Percentiles rank a stretch among this genome's conserved stretches.
These are phyloP conservation scores for Madurella fahalii DNA, from an alignment of 2,329 filamentous ascomycete genomes.

Conservation along the genomic window DNA sequence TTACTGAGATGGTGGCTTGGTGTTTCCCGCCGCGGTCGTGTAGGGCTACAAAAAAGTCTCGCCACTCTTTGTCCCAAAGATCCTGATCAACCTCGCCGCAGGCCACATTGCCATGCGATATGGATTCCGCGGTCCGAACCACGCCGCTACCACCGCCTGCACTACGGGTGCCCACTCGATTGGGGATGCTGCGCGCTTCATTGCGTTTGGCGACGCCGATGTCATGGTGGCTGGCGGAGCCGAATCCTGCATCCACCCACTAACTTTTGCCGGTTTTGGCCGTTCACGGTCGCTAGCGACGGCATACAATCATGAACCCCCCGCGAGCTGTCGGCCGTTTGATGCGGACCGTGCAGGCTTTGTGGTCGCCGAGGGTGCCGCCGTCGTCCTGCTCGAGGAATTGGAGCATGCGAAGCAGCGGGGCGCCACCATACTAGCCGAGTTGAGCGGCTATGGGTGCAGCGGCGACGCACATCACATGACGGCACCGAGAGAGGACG, in stretches of 20 bases:
- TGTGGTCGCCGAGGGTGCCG: slow-evolving; percentile 89
- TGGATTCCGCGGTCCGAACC: slow-evolving; percentile 86
- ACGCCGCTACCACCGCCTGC: slow-evolving; percentile 88
- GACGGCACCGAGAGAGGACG: slow-evolving; percentile 81
- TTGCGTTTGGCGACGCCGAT: slow-evolving; percentile 84
- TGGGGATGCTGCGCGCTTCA: slow-evolving; percentile 88
- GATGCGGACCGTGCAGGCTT: slow-evolving; percentile 78
- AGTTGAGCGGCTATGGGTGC: slow-evolving; percentile 82
- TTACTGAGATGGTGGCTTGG: slow-evolving; percentile 4
- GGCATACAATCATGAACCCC: slow-evolving; percentile 68
- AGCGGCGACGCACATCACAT: slow-evolving; percentile 91
- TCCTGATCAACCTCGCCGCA: slow-evolving; percentile 91
- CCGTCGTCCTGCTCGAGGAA: slow-evolving; percentile 83
- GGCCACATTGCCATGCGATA: slow-evolving; percentile 93
- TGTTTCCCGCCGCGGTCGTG: neutral
- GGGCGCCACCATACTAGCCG: slow-evolving; percentile 80
- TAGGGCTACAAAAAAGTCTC: slow-evolving; percentile 92
- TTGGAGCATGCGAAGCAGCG: slow-evolving; percentile 78
- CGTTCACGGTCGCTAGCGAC: slow-evolving; percentile 82
- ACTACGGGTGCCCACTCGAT: slow-evolving; percentile 94
- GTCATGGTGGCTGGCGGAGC: slow-evolving; percentile 96
- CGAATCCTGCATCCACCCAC: slow-evolving; percentile 91
- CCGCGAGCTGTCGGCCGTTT: slow-evolving; percentile 77
- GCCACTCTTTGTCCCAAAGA: slow-evolving; percentile 85
- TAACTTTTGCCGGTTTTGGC: slow-evolving; percentile 88